Percentiles rank a stretch among this genome's conserved stretches.
Conservation (phyloP, 805 yeast species). For the Candida yuanshanica region DNA sequence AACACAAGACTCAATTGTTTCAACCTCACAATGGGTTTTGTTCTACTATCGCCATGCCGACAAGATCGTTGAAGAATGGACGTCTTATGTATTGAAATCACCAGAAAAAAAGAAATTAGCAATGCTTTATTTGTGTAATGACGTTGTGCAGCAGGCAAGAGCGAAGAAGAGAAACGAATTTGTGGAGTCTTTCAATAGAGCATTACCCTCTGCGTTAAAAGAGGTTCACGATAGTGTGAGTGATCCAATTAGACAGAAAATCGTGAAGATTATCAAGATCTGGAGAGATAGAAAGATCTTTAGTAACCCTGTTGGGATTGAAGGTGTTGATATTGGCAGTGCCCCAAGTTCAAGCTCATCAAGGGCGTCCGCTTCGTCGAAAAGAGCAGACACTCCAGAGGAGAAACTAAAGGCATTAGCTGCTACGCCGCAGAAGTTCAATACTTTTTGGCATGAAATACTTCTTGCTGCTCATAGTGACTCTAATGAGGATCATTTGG, state of each 20-base stretch:
- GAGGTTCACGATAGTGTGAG: conserved; percentile 18
- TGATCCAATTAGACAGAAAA: conserved; percentile 27
- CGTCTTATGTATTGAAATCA: conserved; percentile 27
- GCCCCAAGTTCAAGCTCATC: background rate
- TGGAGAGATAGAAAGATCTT: conserved; percentile 54
- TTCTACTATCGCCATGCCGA: conserved; percentile 59
- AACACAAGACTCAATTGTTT: conserved; percentile 67
- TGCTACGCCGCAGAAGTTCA: conserved; percentile 11
- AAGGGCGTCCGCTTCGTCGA: background rate
- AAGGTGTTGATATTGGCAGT: conserved; percentile 2
- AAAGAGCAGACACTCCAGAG: conserved; percentile 1
- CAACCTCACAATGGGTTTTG: conserved; percentile 69
- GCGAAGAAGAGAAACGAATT: conserved; percentile 57
- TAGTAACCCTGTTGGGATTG: conserved; percentile 8
- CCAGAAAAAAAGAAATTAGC: conserved; percentile 43
- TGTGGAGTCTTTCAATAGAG: conserved; percentile 47
- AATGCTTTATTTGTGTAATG: conserved; percentile 69
- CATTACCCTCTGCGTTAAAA: conserved; percentile 38
- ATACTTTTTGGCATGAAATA: conserved; percentile 18
- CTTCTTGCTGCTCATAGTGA: conserved; percentile 15
- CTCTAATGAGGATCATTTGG: conserved; percentile 8
- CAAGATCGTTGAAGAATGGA: conserved; percentile 51
- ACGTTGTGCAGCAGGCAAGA: conserved; percentile 73
- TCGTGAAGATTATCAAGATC: conserved; percentile 46
- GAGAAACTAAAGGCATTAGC: conserved; percentile 10